These are phyloP conservation scores for Chenopodium album DNA, from an alignment of 148 eudicot genomes.

Conservation along the genomic window DNA sequence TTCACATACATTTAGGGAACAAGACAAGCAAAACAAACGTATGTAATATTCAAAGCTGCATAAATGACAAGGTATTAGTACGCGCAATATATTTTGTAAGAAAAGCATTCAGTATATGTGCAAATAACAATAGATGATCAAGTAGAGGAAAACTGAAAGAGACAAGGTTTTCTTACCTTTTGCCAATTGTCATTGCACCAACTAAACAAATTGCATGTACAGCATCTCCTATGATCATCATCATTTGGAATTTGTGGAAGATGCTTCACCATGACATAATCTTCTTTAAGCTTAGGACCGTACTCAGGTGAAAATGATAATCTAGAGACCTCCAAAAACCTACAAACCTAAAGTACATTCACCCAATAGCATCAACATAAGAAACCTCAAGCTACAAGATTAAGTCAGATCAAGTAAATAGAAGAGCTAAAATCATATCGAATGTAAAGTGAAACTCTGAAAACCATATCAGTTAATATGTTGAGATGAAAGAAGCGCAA, in stretches of 20 bases:
- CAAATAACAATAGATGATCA: background rate
- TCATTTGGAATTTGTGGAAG: conserved; percentile 64
- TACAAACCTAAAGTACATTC: conserved; percentile 68
- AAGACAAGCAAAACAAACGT: background rate
- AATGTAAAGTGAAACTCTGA: background rate
- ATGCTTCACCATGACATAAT: conserved; percentile 89
- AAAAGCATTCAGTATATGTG: background rate
- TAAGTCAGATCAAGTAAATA: background rate
- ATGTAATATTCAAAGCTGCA: background rate
- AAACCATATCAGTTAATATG: background rate
- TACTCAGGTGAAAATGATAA: conserved; percentile 93
- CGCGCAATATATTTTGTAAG: background rate
- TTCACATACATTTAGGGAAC: background rate
- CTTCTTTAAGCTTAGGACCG: conserved; percentile 97
- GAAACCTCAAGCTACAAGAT: conserved; percentile 11
- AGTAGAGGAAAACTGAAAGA: background rate
- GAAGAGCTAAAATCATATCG: background rate
- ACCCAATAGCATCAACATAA: conserved; percentile 12
- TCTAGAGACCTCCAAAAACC: conserved; percentile 90
- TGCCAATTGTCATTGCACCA: conserved; percentile 98
- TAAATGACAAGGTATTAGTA: background rate
- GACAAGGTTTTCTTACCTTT: conserved; percentile 51
- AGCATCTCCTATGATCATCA: conserved; percentile 63
- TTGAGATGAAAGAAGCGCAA: background rate
- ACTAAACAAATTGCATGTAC: conserved; percentile 68